phyloP scores from a whole-genome alignment of 2,329 filamentous ascomycete species.

The Tolypocladium tropicale region DNA sequence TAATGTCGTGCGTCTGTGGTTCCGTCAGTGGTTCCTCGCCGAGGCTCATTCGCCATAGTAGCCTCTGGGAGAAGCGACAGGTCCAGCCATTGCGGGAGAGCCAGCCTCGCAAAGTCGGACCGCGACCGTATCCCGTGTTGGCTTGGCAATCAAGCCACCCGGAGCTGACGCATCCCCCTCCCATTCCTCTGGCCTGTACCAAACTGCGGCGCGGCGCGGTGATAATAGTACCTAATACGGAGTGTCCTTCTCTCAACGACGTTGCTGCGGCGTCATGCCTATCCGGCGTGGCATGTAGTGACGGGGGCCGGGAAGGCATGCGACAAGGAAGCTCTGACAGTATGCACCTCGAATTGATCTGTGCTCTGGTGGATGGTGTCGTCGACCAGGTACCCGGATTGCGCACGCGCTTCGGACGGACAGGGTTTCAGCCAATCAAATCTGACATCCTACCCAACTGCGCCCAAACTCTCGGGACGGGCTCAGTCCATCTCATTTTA shows the following conservation, averaged over 20 bases:
- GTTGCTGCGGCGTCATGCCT: neutral
- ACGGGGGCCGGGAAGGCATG: neutral
- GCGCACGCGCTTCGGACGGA: neutral
- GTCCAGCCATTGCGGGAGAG: neutral
- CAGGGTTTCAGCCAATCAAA: neutral
- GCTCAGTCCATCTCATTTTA: neutral
- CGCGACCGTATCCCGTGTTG: neutral
- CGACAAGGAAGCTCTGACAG: neutral
- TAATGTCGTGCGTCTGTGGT: neutral
- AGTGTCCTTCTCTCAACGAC: neutral
- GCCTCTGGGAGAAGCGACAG: neutral
- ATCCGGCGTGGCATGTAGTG: neutral
- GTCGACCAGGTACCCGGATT: slow-evolving; percentile 1
- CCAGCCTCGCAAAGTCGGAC: neutral
- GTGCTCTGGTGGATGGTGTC: neutral
- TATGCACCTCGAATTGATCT: neutral
- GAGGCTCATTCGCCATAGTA: neutral
- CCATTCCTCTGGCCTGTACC: neutral
- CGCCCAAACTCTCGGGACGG: slow-evolving; percentile 1
- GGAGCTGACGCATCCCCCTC: neutral
- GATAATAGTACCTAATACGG: too few species aligned
- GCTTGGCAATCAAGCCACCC: neutral
- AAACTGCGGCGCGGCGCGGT: neutral
- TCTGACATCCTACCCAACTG: neutral
- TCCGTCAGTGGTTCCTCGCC: neutral